Base-by-base conservation (phyloP, 2,329 filamentous ascomycete species). In the Penicillium freii region DNA sequence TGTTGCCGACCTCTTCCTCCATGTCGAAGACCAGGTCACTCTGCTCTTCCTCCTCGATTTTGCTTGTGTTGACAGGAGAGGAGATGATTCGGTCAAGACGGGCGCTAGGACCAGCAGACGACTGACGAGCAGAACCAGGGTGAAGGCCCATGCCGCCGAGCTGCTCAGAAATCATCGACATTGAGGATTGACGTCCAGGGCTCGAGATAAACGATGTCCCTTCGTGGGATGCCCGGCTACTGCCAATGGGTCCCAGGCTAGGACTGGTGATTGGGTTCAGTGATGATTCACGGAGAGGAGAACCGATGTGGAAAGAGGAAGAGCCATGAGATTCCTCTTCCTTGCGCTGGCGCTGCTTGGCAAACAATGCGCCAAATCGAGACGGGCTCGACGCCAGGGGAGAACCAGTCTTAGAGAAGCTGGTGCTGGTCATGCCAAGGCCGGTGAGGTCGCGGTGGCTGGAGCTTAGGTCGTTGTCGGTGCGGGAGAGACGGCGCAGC, bases 121-220 rank as follows among this genome's bases (percentile, higher is more conserved):
- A 66, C 47, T 72, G 74, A 10, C 75, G 74, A 19, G 71, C 71
- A n/a, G 71, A 71, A 44, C 69, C 69, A 33, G 77, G 77, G 55
- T 80, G 75, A 36, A 80, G 71, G 6, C 74, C 77, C 62, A 77
- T 71, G 55, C 74, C 69, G 50, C 71, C 69, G n/a, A 84, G 69
- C 62, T 84, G 83, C 66, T 85, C 82, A 46, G 82, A 84, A 54
- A 87, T 82, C 78, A 84, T 84, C 51, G 82, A 83, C 78, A 85
- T 84, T 15, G 82, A 82, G 5, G 81, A 76, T 65, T 84, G 82
- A 21, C 82, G 78, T 31, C 81, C 78, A 15, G 84, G 82, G 31
- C 81, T 84, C 21, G 82, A 79, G 40, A 85, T 68, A 57, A 81
- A 79, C 38, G 81, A 74, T 44, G 80, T 80, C 13, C 77, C 71